Evolutionary conservation across 768 basidiomycete species (phyloP).

Genomic region (Suillus hirtellus): DNA sequence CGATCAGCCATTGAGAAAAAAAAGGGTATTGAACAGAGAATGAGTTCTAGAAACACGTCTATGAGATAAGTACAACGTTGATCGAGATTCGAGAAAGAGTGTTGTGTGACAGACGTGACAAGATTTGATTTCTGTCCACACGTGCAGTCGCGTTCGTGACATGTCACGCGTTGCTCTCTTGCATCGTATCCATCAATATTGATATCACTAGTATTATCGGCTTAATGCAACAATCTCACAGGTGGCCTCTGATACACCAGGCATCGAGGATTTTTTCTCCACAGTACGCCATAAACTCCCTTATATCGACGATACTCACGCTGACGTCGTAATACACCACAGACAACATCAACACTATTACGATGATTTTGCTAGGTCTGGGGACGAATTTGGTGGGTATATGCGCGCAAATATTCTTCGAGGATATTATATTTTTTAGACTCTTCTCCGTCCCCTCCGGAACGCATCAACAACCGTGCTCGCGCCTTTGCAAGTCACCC

Average conservation of each 20-base stretch:
- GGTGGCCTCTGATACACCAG: not conserved
- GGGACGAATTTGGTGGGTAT: constrained; percentile 25
- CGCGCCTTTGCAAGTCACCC: not conserved
- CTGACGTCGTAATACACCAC: constrained; percentile 3
- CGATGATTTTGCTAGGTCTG: constrained; percentile 11
- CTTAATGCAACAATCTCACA: not conserved
- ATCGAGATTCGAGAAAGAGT: not conserved
- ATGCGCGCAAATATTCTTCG: constrained; percentile 18
- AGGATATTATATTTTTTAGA: constrained; percentile 29
- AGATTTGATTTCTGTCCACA: constrained; percentile 14
- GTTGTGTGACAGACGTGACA: constrained; percentile 8
- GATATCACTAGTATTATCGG: no score
- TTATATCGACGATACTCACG: not conserved
- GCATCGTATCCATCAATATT: not conserved
- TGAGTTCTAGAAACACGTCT: constrained; percentile 3
- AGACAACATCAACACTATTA: constrained; percentile 10
- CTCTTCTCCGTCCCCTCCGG: constrained; percentile 38
- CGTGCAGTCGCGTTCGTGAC: constrained; percentile 31
- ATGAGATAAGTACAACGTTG: constrained; percentile 9
- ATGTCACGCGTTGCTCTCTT: constrained; percentile 18
- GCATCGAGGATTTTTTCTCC: not conserved
- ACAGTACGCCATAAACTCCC: not conserved
- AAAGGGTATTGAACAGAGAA: constrained; percentile 13
- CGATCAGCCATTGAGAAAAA: constrained; percentile 28
- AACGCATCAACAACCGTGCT: constrained; percentile 14